Base-by-base conservation (phyloP, 2,329 filamentous ascomycete species). In the Verticillium albo-atrum region DNA sequence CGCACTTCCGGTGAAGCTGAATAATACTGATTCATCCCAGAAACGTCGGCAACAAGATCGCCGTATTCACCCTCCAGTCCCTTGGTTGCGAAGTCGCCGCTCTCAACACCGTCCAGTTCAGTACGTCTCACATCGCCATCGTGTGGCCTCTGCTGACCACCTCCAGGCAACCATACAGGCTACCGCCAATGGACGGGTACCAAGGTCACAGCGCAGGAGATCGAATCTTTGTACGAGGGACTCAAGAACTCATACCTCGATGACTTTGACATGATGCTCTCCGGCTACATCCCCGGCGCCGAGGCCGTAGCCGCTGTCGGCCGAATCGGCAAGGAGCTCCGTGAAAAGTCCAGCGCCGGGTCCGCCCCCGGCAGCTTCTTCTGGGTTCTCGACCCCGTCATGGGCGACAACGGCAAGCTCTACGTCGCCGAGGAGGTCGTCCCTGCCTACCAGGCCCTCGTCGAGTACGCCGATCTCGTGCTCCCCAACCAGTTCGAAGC, bases 11-110 rank as follows among this genome's bases (percentile, higher is more conserved):
- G 6, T 23, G 27, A 23, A 51, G 54, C 35, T 26, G n/a, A 28
- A 25, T 51, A 23, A 56, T 17, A 7, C 17, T 54, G 26, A 50
- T 34, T 20, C 37, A 35, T 47, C 20, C 63, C 73, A 97, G 95
- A 72, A 94, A 97, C 82, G 95, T 99, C 66, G 95, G 95, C 56
- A 99, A 99, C 74, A 97, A 94, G 69, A 97, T 99, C 81, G 93
- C 93, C 50, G 92, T 92, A 1, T 96, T 97, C 71, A 91, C 93
- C 65, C 89, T 99, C 82, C 94, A 99, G 74, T 89, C 90, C 1
- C 78, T 99, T 56, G 95, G 95, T 54, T 97, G 92, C 71, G 94
- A 99, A 69, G 94, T 97, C 6, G 90, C 92, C 9, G 91, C 92
- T 2, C 83, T 99, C 68, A 97, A 99, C 73, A 99, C 95, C 0